phyloP scores from a whole-genome alignment of 208 protist species.

The Entamoeba histolytica region DNA sequence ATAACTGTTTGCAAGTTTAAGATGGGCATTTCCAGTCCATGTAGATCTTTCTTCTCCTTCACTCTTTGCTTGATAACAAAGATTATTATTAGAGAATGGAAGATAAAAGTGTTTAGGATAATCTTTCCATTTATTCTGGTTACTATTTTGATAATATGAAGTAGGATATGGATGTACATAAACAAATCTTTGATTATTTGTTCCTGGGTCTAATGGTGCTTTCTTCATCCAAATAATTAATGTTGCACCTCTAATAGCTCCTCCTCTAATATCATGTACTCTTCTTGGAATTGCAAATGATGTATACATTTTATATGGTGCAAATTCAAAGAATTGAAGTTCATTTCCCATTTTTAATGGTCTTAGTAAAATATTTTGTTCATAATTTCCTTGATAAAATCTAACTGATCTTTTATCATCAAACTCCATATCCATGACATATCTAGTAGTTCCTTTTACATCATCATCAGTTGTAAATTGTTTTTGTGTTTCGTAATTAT shows the following conservation, averaged over 20 bases:
- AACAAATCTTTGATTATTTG: background rate
- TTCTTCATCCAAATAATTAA: background rate
- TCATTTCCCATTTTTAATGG: background rate
- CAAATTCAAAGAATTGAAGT: background rate
- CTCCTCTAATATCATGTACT: background rate
- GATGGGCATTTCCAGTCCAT: background rate
- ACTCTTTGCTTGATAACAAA: background rate
- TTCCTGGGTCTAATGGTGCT: background rate
- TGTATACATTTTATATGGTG: background rate
- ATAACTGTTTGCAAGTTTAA: background rate
- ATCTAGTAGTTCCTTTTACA: background rate
- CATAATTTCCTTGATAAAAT: background rate
- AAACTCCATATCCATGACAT: background rate
- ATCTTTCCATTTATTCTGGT: too few species aligned
- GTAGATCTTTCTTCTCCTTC: background rate
- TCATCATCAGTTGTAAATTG: background rate
- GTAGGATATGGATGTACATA: background rate
- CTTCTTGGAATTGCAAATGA: background rate
- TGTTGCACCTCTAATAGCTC: background rate
- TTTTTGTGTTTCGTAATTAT: background rate
- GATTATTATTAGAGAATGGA: background rate
- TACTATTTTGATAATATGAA: background rate
- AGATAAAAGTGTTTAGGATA: background rate
- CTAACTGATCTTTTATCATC: background rate
- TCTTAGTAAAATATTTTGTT: background rate